Evolutionary conservation across 306 rosid genomes (phyloP).

Genomic region (Trichosanthes truncata): DNA sequence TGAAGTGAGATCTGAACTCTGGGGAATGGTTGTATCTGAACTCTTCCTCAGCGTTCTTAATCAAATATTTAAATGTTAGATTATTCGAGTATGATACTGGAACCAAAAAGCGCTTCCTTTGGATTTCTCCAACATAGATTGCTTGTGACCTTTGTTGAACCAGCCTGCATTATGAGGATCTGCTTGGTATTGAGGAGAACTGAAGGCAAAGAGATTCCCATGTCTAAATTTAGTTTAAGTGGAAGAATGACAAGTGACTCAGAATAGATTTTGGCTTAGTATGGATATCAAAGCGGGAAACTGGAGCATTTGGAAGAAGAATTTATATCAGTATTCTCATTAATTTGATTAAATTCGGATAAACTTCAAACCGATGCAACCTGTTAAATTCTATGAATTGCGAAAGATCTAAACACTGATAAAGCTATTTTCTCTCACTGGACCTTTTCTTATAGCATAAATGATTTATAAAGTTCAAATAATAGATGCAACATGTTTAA

Average conservation of each 20-base stretch:
- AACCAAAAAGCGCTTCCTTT: constrained; percentile 27
- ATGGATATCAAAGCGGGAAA: background rate
- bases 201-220: background rate
- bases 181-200: background rate
- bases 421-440: background rate
- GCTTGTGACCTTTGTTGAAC: constrained; percentile 28
- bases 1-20: constrained; percentile 24
- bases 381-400: background rate
- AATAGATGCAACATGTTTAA: background rate
- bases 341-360: background rate
- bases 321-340: background rate
- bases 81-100: constrained; percentile 27
- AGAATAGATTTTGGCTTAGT: background rate
- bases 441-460: background rate
- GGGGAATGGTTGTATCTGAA: constrained; percentile 33
- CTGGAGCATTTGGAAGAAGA: background rate
- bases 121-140: constrained; percentile 33
- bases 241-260: background rate
- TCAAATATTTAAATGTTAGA: constrained; percentile 29
- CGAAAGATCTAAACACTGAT: background rate
- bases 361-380: background rate
- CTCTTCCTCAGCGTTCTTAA: constrained; percentile 21
- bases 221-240: background rate
- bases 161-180: background rate
- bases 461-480: background rate